Evolutionary conservation across 169 alveolate genomes (phyloP), one percentile per base, ranked within the genome.

Genomic region (Miamiensis avidus): DNA sequence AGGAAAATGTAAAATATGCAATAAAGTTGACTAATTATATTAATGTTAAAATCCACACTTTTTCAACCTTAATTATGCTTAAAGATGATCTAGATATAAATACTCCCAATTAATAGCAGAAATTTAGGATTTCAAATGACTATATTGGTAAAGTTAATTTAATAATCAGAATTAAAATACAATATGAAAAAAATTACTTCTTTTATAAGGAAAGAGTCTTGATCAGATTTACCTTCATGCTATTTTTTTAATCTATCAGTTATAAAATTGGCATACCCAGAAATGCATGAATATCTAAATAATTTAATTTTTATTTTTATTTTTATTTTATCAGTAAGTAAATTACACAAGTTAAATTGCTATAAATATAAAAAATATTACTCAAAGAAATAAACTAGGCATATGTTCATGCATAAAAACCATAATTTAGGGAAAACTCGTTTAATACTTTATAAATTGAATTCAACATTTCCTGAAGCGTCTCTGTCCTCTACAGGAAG

Each of bases 101-200:
- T 1, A 95, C 95, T 29, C 97, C 97, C n/a, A 93, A 49, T 90
- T 95, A 89, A 88, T 91, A 95, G 82, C 93, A 92, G 31, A 93
- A 87, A 29, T 89, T 82, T 16, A 95, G 88, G 25, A 93, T 88
- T 31, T 89, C 93, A 82, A 75, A 95, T 65, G 90, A 89, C 65
- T 85, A 79, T 27, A 32, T 64, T 26, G 74, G 75, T 11, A n/a
- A n/a, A n/a, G n/a, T n/a, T n/a, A n/a, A n/a, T n/a, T n/a, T n/a
- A n/a, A n/a, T n/a, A n/a, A 34, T 89, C 81, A 74, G 76, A 76
- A 34, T 91, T 85, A n/a, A 72, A 78, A 74, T 78, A 69, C 32
- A 82, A 26, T 31, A 27, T 6, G 0, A 33, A 34, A 29, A 28
- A 72, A 69, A 65, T 81, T 31, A 83, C 86, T 81, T 79, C 82